Evolutionary conservation across 2,329 filamentous ascomycete species (phyloP), one percentile per base, ranked within the genome.

Genomic region (Trichophyton mentagrophytes): DNA sequence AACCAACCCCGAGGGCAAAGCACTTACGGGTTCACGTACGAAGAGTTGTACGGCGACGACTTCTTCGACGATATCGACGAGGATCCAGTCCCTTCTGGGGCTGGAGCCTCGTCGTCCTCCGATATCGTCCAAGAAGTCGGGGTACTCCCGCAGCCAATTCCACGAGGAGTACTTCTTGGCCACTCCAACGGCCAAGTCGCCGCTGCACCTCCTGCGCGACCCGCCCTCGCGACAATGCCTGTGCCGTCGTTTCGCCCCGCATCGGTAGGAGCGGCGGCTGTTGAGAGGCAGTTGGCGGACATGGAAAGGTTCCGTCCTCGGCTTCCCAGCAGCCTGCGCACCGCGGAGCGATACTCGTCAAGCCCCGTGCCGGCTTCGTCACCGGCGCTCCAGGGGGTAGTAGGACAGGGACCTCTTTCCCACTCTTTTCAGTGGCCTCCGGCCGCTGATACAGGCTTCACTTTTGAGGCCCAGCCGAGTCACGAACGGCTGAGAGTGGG

Each of bases 301-400:
- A 72, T 72, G 1, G 70, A 76, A 63, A 73, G 72, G 49, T 75
- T 76, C 67, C 75, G 74, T 53, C 76, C 76, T 0, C 74, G 74
- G 62, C 73, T 69, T 4, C 74, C 74, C 2, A 77, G 75, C 62
- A 69, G 73, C 3, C 57, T 63, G 46, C 62, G 58, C 44, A 58
- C 53, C 44, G 58, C 62, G 20, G 49, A 58, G n/a, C 62, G 62
- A 27, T 60, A 60, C 27, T 61, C 62, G 20, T 59, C 61, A 44
- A 63, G 60, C 36, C 57, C 62, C 22, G 15, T 42, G 61, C 55
- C 46, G 36, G 57, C 57, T 44, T 49, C 40, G 27, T 46, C 57
- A 17, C 56, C 56, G 56, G 36, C 30, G 17, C 36, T 36, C 51
- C 51, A 46, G 38, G 56, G 36, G 56, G 56, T 25, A 22, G 40